phyloP scores from a whole-genome alignment of 495 filamentous ascomycete genomes.

The Aspergillus bridgeri region DNA sequence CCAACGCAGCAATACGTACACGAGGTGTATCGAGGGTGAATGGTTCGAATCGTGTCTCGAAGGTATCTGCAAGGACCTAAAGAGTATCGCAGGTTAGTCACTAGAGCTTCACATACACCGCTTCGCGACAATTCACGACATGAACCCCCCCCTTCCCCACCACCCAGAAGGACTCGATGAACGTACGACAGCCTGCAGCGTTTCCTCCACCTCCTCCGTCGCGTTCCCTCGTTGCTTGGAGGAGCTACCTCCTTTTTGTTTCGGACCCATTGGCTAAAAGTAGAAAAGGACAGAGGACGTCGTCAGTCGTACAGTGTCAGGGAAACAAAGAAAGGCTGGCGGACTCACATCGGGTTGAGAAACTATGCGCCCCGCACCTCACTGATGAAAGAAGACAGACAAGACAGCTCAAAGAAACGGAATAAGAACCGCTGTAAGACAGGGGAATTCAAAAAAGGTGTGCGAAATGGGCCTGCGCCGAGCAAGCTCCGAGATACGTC shows the following conservation, averaged over 20 bases:
- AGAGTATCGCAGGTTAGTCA: slow-evolving; percentile 10
- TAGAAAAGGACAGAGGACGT: background rate
- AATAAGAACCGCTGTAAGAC: background rate
- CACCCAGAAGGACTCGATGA: background rate
- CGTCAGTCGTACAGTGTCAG: background rate
- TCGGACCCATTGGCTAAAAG: slow-evolving; percentile 37
- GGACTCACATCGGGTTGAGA: slow-evolving; percentile 7
- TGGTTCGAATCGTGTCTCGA: slow-evolving; percentile 84
- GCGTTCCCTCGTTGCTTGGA: slow-evolving; percentile 58
- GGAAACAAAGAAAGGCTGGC: background rate
- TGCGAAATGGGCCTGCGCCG: background rate
- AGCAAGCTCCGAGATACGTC: background rate
- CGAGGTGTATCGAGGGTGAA: slow-evolving; percentile 86
- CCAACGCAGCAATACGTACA: slow-evolving; percentile 49
- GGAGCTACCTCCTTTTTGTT: slow-evolving; percentile 59
- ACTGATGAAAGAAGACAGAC: background rate
- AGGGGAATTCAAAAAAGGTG: background rate
- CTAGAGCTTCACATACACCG: slow-evolving; percentile 15
- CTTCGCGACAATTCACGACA: background rate
- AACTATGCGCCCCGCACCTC: background rate
- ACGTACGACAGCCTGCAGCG: slow-evolving; percentile 84
- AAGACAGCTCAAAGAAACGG: background rate
- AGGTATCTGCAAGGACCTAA: slow-evolving; percentile 84
- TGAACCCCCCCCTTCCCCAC: background rate
- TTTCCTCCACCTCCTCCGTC: slow-evolving; percentile 73